Evolutionary conservation across 176 grass and related monocot genomes (phyloP).

Genomic region (Secale cereale): DNA sequence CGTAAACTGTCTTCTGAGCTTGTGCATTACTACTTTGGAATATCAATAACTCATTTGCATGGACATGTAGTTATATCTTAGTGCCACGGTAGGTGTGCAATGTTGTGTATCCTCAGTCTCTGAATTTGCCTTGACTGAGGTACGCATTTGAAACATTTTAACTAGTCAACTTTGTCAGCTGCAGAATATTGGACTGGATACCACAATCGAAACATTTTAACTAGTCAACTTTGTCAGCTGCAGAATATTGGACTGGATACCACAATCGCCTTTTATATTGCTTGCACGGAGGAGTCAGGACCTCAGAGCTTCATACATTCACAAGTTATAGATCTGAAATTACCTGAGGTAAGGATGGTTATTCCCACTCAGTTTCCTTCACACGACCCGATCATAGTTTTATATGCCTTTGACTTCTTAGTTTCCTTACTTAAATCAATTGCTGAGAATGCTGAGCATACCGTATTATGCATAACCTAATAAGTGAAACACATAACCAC

Average conservation of each 20-base stretch:
- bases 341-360: slow-evolving; percentile 15
- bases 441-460: not conserved
- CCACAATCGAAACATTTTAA: slow-evolving; percentile 14
- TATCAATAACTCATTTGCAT: slow-evolving; percentile 6
- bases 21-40: slow-evolving; percentile 16
- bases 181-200: slow-evolving; percentile 5
- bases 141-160: slow-evolving; percentile 21
- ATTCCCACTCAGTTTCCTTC: not conserved
- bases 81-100: not conserved
- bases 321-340: slow-evolving; percentile 19
- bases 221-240: slow-evolving; percentile 28
- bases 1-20: not conserved
- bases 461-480: not conserved
- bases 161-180: slow-evolving; percentile 28
- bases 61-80: not conserved
- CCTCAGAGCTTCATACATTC: slow-evolving; percentile 1
- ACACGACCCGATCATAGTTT: not conserved
- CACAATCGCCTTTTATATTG: slow-evolving; percentile 5
- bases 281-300: not conserved
- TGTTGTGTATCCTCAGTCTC: slow-evolving; percentile 6
- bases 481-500: not conserved
- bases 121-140: not conserved
- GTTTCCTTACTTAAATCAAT: not conserved
- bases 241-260: slow-evolving; percentile 3
- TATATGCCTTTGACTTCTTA: not conserved